phyloP scores from a whole-genome alignment of 805 yeast species.

The Wickerhamiella vanderwaltii region DNA sequence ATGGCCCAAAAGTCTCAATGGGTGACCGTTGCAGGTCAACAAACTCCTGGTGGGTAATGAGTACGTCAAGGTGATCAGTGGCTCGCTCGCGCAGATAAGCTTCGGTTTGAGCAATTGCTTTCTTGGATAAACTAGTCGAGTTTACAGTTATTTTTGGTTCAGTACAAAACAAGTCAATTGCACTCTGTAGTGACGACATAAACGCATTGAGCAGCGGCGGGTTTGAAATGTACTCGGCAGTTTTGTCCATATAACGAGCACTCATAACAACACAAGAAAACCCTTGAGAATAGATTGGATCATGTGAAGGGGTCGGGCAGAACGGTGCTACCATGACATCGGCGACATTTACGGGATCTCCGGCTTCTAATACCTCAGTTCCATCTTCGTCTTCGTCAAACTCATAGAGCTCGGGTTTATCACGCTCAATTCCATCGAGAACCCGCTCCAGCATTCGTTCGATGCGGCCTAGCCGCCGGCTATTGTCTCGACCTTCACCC shows the following conservation, averaged over 20 bases:
- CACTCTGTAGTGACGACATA: background rate
- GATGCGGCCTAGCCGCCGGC: slow-evolving; percentile 20
- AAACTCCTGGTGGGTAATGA: slow-evolving; percentile 5
- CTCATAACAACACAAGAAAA: slow-evolving; percentile 4
- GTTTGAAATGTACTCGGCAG: slow-evolving; percentile 12
- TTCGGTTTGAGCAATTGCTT: background rate
- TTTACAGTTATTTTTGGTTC: background rate
- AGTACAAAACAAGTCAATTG: background rate
- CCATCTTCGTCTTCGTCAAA: no score
- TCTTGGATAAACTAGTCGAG: background rate
- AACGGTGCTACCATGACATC: slow-evolving; percentile 1
- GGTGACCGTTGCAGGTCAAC: background rate
- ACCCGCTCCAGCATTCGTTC: slow-evolving; percentile 22
- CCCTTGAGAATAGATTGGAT: background rate
- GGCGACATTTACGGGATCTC: slow-evolving; percentile 8
- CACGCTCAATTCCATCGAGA: slow-evolving; percentile 9
- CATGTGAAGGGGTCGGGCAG: slow-evolving; percentile 2
- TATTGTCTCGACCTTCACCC: no score
- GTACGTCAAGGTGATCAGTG: background rate
- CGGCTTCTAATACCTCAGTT: background rate
- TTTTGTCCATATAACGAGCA: slow-evolving; percentile 1
- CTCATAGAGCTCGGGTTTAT: slow-evolving; percentile 3
- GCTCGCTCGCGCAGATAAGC: background rate
- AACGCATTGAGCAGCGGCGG: slow-evolving; percentile 6
- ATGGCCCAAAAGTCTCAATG: background rate